phyloP scores from a whole-genome alignment of 371 early-diverging fungal genomes.

The Vairimorpha apis region DNA sequence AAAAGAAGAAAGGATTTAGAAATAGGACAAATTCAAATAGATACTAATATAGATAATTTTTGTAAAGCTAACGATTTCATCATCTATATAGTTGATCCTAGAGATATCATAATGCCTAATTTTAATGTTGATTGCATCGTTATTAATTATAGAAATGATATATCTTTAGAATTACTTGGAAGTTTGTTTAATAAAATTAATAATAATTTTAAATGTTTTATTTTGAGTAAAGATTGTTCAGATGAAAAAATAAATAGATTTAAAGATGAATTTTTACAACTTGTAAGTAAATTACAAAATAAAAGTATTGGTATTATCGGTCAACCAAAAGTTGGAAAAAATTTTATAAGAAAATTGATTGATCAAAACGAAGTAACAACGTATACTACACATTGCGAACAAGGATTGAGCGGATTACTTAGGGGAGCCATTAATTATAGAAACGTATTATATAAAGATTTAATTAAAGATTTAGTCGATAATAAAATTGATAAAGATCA shows the following conservation, averaged over 20 bases:
- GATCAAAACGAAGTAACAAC: background rate
- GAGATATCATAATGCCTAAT: background rate
- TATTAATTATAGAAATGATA: constrained; percentile 10
- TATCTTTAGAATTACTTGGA: background rate
- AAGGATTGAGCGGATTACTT: background rate
- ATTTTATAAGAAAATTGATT: background rate
- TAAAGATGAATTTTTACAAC: background rate
- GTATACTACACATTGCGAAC: background rate
- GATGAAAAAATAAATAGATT: background rate
- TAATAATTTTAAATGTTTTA: background rate
- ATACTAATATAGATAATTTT: background rate
- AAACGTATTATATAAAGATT: background rate
- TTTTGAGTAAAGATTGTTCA: background rate
- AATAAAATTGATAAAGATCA: background rate
- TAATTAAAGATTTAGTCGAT: background rate
- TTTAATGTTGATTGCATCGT: background rate
- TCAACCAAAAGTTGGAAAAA: background rate
- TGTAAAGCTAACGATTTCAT: background rate
- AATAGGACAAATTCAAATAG: background rate
- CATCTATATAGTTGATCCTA: background rate
- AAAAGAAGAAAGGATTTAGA: background rate
- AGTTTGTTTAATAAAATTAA: background rate
- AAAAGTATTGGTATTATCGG: background rate
- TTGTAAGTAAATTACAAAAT: background rate
- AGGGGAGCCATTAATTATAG: background rate